These are phyloP conservation scores for Backusella westeae DNA, from an alignment of 192 early-diverging fungal species.

Conservation along the genomic window DNA sequence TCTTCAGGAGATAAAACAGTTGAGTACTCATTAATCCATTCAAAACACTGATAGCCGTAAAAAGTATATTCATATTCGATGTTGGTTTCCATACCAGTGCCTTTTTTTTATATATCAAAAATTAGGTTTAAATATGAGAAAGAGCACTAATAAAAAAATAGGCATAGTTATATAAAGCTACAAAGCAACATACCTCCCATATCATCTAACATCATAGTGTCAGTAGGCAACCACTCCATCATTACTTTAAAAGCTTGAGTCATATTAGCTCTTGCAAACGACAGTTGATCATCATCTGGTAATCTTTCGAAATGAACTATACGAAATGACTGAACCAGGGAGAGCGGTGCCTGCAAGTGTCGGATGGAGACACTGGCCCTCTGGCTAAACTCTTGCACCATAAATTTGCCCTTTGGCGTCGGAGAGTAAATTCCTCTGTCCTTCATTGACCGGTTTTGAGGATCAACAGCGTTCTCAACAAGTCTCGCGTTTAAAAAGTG, in stretches of 20 bases:
- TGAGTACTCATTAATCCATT: conserved; percentile 53
- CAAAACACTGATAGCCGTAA: conserved; percentile 41
- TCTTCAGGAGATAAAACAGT: conserved; percentile 51
- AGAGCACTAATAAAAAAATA: background rate
- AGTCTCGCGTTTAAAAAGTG: conserved; percentile 54
- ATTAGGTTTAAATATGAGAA: background rate
- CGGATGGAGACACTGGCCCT: conserved; percentile 26
- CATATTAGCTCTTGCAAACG: conserved; percentile 37
- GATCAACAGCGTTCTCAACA: conserved; percentile 43
- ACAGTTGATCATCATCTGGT: conserved; percentile 40
- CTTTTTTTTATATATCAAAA: background rate
- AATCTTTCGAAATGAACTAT: conserved; percentile 27
- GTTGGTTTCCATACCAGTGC: background rate
- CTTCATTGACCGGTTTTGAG: conserved; percentile 42
- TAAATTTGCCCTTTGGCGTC: conserved; percentile 49
- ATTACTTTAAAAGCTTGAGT: conserved; percentile 44
- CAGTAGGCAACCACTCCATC: conserved; percentile 41
- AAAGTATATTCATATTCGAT: conserved; percentile 39
- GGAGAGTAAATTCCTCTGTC: conserved; percentile 43
- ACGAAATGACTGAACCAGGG: conserved; percentile 2
- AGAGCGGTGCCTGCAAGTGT: conserved; percentile 15
- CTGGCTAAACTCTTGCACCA: conserved; percentile 45
- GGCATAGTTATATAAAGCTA: background rate
- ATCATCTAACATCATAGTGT: conserved; percentile 19
- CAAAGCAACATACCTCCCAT: conserved; percentile 13